Evolutionary conservation across 2,329 filamentous ascomycete species (phyloP), one percentile per base, ranked within the genome.

Genomic region (Daldinia eschscholtzii): DNA sequence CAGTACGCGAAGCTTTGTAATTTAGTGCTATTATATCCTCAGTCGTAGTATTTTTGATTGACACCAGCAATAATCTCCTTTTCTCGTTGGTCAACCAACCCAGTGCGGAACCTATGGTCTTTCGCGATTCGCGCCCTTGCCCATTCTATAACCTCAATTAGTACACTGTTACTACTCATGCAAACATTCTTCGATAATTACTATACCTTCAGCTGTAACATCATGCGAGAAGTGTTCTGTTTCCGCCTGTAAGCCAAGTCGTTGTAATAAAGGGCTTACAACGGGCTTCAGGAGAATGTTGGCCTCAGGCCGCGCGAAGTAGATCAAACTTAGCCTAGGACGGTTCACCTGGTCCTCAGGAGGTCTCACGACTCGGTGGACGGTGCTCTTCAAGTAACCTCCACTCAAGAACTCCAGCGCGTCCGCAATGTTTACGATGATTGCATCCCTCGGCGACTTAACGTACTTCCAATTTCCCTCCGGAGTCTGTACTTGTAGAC

Each of bases 401-500:
- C 72, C 72, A 39, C 71, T 85, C 15, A 85, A 72, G 10, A 81
- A 81, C 4, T 81, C 80, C 20, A 85, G 74, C 0, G 83, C 80
- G 72, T 86, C 84, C 4, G 81, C 82, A 3, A 83, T 81, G 41
- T 85, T 86, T 35, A 84, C 83, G 1, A 83, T 84, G 20, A 86
- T 81, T 0, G 81, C 83, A 4, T 75, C 75, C 20, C 69, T 64
- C 26, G 72, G 74, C n/a, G 75, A 75, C 26, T 66, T 60, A 7
- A 76, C 75, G 60, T 73, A 73, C 61, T 73, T 71, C 76, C 76
- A 77, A 2, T 61, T 33, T 1, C 82, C 83, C 6, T 82, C 79
- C 23, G 83, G 80, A 1, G 82, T 79, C 10, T 77, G 75, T 2
- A 84, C 83, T 70, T 88, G 85, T 10, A 88, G 78, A 0, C 83